These are phyloP conservation scores for Oligophagozyma castellii DNA, from an alignment of 1,139 yeast species.

Conservation along the genomic window DNA sequence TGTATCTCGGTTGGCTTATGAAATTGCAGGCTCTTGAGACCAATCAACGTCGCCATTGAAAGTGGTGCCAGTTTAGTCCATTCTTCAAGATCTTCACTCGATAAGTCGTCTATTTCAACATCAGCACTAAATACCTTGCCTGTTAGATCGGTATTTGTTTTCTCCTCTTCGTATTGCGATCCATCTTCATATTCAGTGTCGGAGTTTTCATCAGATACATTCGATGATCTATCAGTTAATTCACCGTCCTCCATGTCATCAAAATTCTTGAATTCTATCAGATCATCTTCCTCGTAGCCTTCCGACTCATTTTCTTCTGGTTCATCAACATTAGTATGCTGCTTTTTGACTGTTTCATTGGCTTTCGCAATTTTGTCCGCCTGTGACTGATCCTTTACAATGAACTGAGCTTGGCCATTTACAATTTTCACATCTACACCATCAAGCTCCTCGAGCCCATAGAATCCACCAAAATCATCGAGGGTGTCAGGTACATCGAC, in stretches of 20 bases:
- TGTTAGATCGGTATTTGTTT: slow-evolving; percentile 8
- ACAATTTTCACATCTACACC: slow-evolving; percentile 72
- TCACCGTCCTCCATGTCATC: slow-evolving; percentile 18
- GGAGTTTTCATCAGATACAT: slow-evolving; percentile 5
- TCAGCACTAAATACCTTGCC: slow-evolving; percentile 18
- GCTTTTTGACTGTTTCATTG: slow-evolving; percentile 1
- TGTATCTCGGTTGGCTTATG: slow-evolving; percentile 75
- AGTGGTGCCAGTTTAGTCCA: slow-evolving; percentile 37
- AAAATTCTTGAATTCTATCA: slow-evolving; percentile 14
- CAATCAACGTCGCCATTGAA: slow-evolving; percentile 43
- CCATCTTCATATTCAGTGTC: slow-evolving; percentile 8
- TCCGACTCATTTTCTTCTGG: slow-evolving; percentile 6
- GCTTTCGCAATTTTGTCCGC: slow-evolving; percentile 4
- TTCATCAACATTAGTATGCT: slow-evolving; percentile 8
- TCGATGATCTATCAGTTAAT: slow-evolving; percentile 12
- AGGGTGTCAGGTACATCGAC: slow-evolving; percentile 74
- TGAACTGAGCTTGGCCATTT: slow-evolving; percentile 47
- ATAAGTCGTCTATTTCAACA: slow-evolving; percentile 16
- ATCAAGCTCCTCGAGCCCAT: slow-evolving; percentile 86
- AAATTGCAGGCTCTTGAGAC: slow-evolving; percentile 47
- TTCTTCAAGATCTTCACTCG: slow-evolving; percentile 35
- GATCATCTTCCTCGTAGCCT: slow-evolving; percentile 10
- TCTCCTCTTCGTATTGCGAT: slow-evolving; percentile 6
- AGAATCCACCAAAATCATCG: slow-evolving; percentile 81
- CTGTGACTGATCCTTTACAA: slow-evolving; percentile 33